Base-by-base conservation (phyloP, 2,329 filamentous ascomycete genomes). In the Alternaria incomplexa region DNA sequence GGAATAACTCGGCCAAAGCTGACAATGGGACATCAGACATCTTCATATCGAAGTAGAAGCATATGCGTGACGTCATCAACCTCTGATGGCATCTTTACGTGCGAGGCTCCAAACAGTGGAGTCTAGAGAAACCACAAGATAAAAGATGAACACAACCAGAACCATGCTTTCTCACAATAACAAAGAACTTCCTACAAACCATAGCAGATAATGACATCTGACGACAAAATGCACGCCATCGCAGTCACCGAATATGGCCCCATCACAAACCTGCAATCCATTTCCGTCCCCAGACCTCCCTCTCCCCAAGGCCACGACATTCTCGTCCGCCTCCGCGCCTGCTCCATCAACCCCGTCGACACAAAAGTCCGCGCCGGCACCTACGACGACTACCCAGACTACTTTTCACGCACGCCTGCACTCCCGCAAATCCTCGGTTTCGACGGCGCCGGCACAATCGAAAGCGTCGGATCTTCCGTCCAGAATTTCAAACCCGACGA, bases 321-420 rank as follows among this genome's bases (percentile, higher is more conserved):
- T 5, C 36, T 58, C 40, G 59, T 61, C 28, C 54, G 40, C 47
- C 7, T 61, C 7, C 45, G 52, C 17, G 59, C 59, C 36, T 61
- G 59, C 28, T 61, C 59, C 5, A 10, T 61, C 12, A 61, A 61
- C 17, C 59, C 59, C 10, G 54, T 61, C 22, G 59, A 61, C 28
- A 61, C 59, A 5, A 61, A 61, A 36, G 59, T 47, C 4, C 59
- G 59, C 32, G 59, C 59, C 25, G 59, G 59, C 7, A 47, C 22
- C 20, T 61, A 61, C 28, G 59, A 61, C n/a, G 59, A 61, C 28
- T 61, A 61, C 23, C 59, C 59, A 28, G 59, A 61, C 54, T 61
- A 61, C 40, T 61, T 58, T 10, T 40, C 51, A 11, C 59, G 59
- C 4, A 51, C 26, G 17, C 59, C 59, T 11, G 40, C 25, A 2